These are phyloP conservation scores for Kwoniella mangroviensis DNA, from an alignment of 768 basidiomycete genomes.

Conservation along the genomic window DNA sequence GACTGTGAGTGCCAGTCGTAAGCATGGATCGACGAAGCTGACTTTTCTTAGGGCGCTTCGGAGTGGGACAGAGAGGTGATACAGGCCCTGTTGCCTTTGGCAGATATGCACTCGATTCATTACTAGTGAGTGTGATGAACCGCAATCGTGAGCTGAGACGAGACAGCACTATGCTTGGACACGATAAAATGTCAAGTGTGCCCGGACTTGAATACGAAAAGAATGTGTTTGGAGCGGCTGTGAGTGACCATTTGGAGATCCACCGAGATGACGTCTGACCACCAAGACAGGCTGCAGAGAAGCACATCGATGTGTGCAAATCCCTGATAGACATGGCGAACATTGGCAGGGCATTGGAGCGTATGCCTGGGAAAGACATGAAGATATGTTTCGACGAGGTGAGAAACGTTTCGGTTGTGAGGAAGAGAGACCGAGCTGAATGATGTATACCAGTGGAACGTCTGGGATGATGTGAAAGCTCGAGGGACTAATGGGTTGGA, in stretches of 20 bases:
- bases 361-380: constrained; percentile 35
- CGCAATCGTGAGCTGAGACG: constrained; percentile 3
- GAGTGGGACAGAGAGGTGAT: constrained; percentile 60
- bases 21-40: background rate
- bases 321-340: constrained; percentile 63
- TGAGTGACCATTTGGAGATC: constrained; percentile 26
- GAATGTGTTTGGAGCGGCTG: constrained; percentile 65
- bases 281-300: constrained; percentile 60
- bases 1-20: constrained; percentile 25
- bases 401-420: constrained; percentile 8
- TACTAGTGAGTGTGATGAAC: constrained; percentile 44
- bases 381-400: constrained; percentile 63
- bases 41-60: constrained; percentile 41
- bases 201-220: constrained; percentile 59
- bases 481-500: constrained; percentile 64
- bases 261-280: background rate
- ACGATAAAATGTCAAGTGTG: constrained; percentile 39
- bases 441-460: constrained; percentile 60
- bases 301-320: constrained; percentile 63
- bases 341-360: constrained; percentile 33
- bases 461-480: constrained; percentile 60
- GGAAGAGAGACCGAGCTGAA: too few species aligned
- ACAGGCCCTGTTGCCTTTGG: constrained; percentile 51
- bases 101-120: constrained; percentile 63
- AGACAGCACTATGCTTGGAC: constrained; percentile 48